phyloP scores from a whole-genome alignment of 192 early-diverging fungal genomes.

The Anaeromyces robustus region DNA sequence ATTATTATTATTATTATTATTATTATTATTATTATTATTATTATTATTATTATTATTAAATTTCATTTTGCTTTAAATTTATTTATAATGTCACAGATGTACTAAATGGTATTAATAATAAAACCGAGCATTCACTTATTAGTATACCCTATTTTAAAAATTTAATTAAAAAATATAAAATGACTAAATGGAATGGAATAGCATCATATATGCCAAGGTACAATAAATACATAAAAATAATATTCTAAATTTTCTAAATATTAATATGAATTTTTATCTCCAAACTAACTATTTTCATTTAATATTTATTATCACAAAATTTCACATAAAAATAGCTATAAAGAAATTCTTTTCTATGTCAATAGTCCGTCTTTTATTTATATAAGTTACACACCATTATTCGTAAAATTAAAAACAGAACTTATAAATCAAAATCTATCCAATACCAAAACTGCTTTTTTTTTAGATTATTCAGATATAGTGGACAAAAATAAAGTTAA shows the following conservation, averaged over 20 bases:
- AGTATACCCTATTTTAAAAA: not conserved
- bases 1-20: too few relatives aligned
- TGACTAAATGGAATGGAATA: not conserved
- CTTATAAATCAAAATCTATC: not conserved
- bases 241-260: too few relatives aligned
- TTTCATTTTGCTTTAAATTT: too few relatives aligned
- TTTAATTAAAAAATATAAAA: not conserved
- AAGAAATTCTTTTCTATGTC: not conserved
- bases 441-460: not conserved
- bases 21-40: too few relatives aligned
- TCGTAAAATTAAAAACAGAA: not conserved
- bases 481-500: not conserved
- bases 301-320: too few relatives aligned
- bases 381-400: not conserved
- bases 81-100: not conserved
- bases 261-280: too few relatives aligned
- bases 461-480: not conserved
- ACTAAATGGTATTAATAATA: not conserved
- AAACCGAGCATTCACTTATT: not conserved
- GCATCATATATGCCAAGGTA: not conserved
- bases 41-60: too few relatives aligned
- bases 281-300: too few relatives aligned
- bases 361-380: not conserved
- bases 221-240: too few relatives aligned
- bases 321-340: not conserved